Evolutionary conservation across 1,284 basidiomycete species (phyloP).

Genomic region (Austropuccinia psidii): DNA sequence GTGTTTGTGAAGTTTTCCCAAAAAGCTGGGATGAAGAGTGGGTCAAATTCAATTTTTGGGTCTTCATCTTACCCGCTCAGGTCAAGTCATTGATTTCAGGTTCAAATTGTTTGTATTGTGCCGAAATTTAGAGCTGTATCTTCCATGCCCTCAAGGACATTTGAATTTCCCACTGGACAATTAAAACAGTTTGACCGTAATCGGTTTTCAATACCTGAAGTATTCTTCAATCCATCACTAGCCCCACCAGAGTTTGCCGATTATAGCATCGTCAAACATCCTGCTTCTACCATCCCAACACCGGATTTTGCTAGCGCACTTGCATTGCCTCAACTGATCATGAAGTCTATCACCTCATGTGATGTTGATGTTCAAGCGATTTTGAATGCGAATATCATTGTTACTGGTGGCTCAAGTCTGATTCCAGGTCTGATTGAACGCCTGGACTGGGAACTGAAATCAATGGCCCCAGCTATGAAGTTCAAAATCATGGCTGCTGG

Average conservation of each 20-base stretch:
- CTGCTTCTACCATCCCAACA: conserved; percentile 47
- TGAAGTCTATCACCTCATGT: conserved; percentile 69
- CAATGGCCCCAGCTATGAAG: conserved; percentile 62
- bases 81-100: neutral
- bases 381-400: conserved; percentile 83
- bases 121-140: conserved; percentile 56
- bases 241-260: neutral
- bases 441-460: conserved; percentile 67
- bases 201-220: conserved; percentile 75
- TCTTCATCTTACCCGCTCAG: neutral
- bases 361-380: conserved; percentile 86
- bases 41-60: conserved; percentile 42
- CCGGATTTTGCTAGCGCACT: conserved; percentile 57
- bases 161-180: conserved; percentile 95
- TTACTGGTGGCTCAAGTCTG: conserved; percentile 82
- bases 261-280: neutral
- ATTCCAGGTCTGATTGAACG: conserved; percentile 81
- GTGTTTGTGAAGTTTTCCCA: conserved; percentile 71
- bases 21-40: conserved; percentile 82
- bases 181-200: conserved; percentile 75
- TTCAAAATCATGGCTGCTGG: conserved; percentile 79
- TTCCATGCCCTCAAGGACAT: conserved; percentile 55
- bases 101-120: conserved; percentile 48
- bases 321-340: conserved; percentile 67
- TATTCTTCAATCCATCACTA: conserved; percentile 62